Conservation (phyloP, 768 basidiomycete genomes). For the Pisolithus tinctorius region DNA sequence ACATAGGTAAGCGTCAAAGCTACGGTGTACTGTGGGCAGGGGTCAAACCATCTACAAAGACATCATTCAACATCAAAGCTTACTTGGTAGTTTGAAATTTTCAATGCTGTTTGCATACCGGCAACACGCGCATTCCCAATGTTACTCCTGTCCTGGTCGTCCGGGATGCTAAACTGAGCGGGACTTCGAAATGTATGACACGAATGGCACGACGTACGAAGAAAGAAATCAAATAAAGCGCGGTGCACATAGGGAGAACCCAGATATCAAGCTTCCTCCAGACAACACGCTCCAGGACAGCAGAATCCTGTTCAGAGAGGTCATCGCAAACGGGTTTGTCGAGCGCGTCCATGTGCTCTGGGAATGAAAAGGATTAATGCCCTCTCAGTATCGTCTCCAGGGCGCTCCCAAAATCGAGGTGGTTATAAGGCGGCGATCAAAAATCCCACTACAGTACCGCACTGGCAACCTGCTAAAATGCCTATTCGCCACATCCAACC, state of each 20-base stretch:
- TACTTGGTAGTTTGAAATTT: constrained; percentile 23
- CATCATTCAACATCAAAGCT: neutral
- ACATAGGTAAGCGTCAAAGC: constrained; percentile 24
- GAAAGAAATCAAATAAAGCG: constrained; percentile 49
- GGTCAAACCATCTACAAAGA: neutral
- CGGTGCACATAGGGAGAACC: constrained; percentile 41
- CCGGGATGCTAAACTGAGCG: neutral
- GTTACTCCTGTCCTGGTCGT: constrained; percentile 33
- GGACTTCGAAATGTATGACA: neutral
- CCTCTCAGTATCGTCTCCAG: constrained; percentile 1
- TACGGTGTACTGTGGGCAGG: constrained; percentile 27
- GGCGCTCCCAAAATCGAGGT: too few relatives aligned
- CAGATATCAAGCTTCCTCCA: constrained; percentile 46
- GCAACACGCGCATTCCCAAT: constrained; percentile 57
- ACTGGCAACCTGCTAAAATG: too few relatives aligned
- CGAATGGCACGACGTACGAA: constrained; percentile 31
- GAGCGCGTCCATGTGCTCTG: constrained; percentile 5
- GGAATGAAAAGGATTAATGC: neutral
- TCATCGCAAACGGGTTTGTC: constrained; percentile 3
- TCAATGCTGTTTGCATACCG: constrained; percentile 48
- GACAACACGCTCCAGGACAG: constrained; percentile 31
- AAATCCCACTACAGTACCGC: too few relatives aligned
- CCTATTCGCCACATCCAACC: too few relatives aligned
- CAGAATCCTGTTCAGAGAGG: constrained; percentile 10
- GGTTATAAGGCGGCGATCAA: too few relatives aligned